Evolutionary conservation across 352 stramenopile species (phyloP), one percentile per base, ranked within the genome.

Genomic region (Pelagophyceae sp.): DNA sequence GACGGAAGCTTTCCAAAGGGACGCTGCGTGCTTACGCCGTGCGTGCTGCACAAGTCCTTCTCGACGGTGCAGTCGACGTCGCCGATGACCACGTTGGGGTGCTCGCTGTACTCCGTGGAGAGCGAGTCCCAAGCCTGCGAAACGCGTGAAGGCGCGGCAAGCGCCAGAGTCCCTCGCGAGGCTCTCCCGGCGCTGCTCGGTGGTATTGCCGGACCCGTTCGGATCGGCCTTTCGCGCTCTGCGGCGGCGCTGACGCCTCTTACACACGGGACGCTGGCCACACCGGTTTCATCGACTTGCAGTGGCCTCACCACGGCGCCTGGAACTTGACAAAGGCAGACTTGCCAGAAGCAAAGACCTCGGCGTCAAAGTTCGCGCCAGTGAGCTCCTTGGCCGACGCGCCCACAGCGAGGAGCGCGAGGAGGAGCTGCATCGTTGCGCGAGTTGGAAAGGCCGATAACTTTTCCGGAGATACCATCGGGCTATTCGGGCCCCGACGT

Each of bases 221-320:
- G n/a, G n/a, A n/a, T n/a, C n/a, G n/a, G n/a, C n/a, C n/a, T n/a
- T n/a, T n/a, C n/a, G n/a, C n/a, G n/a, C n/a, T n/a, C n/a, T 11
- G 45, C 45, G 11, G 45, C 23, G 11, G 11, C 23, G 11, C 11
- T 54, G 11, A 54, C 45, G 45, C 45, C 45, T 11, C 45, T 23
- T 11, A 54, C 45, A 54, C 45, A 54, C 45, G 23, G 45, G 45
- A 23, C 11, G 45, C 11, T 23, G 45, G 11, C 23, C 11, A 54
- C 11, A 54, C 45, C 40, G 80, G 80, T 50, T 79, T 79, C 38
- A 82, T 63, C 31, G 74, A 65, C 79, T 83, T 83, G 69, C 80
- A 83, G 71, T 83, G 80, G 17, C 80, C 80, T 61, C 79, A 83
- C 80, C 80, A 83, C 3, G 80, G 80, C 77, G 80, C 80, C 58